Conservation (phyloP, 441 rosid species). For the Capsella rubella region DNA sequence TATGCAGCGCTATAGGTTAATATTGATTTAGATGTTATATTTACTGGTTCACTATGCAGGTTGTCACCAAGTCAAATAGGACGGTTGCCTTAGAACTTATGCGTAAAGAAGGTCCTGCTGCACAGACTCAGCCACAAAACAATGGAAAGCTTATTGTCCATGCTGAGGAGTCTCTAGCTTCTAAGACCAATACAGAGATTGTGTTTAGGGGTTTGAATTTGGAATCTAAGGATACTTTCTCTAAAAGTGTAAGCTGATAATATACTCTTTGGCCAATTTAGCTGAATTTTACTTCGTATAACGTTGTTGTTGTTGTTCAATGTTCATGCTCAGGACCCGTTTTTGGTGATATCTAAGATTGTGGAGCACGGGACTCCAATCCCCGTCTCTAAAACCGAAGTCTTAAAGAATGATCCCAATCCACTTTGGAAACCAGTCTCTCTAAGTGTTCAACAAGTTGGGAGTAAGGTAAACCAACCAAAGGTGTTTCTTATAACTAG, state of each 20-base stretch:
- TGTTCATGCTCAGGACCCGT: slow-evolving; percentile 69
- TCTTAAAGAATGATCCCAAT: slow-evolving; percentile 72
- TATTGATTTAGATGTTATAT: slow-evolving; percentile 1
- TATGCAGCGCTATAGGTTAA: background rate
- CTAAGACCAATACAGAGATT: slow-evolving; percentile 76
- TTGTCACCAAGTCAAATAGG: slow-evolving; percentile 71
- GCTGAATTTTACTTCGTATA: background rate
- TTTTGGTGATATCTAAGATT: slow-evolving; percentile 80
- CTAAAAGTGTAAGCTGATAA: slow-evolving; percentile 71
- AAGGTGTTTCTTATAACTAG: slow-evolving; percentile 13
- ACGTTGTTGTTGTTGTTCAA: slow-evolving; percentile 27
- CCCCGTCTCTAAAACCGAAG: slow-evolving; percentile 90
- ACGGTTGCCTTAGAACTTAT: slow-evolving; percentile 69
- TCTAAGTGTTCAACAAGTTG: slow-evolving; percentile 88
- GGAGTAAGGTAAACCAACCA: slow-evolving; percentile 73
- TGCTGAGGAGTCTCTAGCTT: slow-evolving; percentile 86
- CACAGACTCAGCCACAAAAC: slow-evolving; percentile 46
- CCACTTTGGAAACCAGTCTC: slow-evolving; percentile 84
- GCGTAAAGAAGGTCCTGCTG: slow-evolving; percentile 54
- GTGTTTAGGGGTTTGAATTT: slow-evolving; percentile 74
- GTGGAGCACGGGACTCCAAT: slow-evolving; percentile 70
- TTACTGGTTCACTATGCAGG: slow-evolving; percentile 49
- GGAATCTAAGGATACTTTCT: slow-evolving; percentile 79
- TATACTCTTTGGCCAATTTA: slow-evolving; percentile 27
- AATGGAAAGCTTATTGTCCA: slow-evolving; percentile 74